Evolutionary conservation across 352 stramenopile species (phyloP).

Genomic region (Phytophthora cactorum): DNA sequence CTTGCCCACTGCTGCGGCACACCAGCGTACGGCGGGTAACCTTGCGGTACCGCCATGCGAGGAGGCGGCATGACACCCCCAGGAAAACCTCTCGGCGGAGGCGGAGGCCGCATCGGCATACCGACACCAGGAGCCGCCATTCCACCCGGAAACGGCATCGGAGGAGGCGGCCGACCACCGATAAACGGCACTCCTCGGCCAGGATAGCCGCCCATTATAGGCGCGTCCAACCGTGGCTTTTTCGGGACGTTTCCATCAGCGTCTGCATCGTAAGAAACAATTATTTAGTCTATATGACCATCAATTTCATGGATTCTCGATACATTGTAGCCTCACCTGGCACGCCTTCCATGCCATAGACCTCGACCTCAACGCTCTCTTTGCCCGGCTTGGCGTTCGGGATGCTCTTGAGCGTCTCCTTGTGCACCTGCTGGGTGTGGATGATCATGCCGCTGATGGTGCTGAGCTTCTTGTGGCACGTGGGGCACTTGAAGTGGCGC

Average conservation of each 20-base stretch:
- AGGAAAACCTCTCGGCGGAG: slow-evolving; percentile 44
- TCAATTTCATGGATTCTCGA: too few relatives aligned
- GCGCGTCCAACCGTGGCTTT: slow-evolving; percentile 50
- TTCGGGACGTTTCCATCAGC: slow-evolving; percentile 39
- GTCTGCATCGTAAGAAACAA: slow-evolving; percentile 19
- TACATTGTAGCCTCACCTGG: slow-evolving; percentile 43
- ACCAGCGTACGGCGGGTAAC: slow-evolving; percentile 31
- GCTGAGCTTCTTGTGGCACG: slow-evolving; percentile 93
- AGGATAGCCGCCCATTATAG: slow-evolving; percentile 53
- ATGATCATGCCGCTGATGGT: slow-evolving; percentile 91
- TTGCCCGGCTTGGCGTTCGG: slow-evolving; percentile 87
- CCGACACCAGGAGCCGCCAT: slow-evolving; percentile 33
- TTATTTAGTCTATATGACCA: too few relatives aligned
- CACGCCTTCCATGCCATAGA: slow-evolving; percentile 92
- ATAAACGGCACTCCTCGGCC: slow-evolving; percentile 60
- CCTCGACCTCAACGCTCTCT: slow-evolving; percentile 83
- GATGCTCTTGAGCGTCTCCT: slow-evolving; percentile 81
- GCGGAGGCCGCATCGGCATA: slow-evolving; percentile 52
- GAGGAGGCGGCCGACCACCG: slow-evolving; percentile 44
- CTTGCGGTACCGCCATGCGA: slow-evolving; percentile 36
- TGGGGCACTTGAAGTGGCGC: slow-evolving; percentile 92
- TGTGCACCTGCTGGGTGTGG: slow-evolving; percentile 90
- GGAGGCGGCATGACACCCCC: slow-evolving; percentile 45
- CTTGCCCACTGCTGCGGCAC: slow-evolving; percentile 35
- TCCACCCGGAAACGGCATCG: slow-evolving; percentile 49